A percentile compares a stretch with the other conserved stretches of the same genome.
Evolutionary conservation across 768 basidiomycete species (phyloP).

Genomic region (Tubosaeta brunneosetosa): DNA sequence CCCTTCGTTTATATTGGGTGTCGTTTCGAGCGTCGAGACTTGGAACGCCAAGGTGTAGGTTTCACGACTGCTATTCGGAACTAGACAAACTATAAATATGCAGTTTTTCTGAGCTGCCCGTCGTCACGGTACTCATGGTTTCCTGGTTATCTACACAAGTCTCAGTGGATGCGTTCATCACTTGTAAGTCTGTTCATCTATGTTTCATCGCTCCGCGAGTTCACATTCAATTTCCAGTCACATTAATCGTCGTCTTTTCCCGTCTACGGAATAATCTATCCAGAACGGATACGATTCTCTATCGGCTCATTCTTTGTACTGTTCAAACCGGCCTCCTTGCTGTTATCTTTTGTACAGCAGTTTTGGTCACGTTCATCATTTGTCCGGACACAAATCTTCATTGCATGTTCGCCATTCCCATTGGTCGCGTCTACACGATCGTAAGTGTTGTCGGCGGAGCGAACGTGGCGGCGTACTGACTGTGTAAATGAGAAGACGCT

Average conservation of each 20-base stretch:
- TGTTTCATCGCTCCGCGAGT: background rate
- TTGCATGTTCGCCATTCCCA: conserved; percentile 35
- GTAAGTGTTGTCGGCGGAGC: conserved; percentile 23
- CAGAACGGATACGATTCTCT: conserved; percentile 49
- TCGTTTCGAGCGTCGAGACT: conserved; percentile 41
- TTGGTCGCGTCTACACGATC: conserved; percentile 42
- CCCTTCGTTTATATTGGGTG: conserved; percentile 40
- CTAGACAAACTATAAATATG: background rate
- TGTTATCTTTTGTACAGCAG: conserved; percentile 45
- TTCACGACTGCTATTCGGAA: background rate
- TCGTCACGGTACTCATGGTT: conserved; percentile 37
- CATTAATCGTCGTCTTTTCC: conserved; percentile 26
- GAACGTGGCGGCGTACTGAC: background rate
- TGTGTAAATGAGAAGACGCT: background rate
- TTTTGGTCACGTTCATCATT: conserved; percentile 37
- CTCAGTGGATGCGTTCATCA: conserved; percentile 38
- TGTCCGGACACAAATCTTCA: conserved; percentile 32
- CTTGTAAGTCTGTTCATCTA: conserved; percentile 27
- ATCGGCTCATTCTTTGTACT: conserved; percentile 49
- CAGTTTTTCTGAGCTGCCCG: conserved; percentile 40
- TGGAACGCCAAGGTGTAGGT: conserved; percentile 41
- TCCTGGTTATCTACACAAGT: conserved; percentile 47
- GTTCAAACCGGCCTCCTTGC: conserved; percentile 51
- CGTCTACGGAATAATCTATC: conserved; percentile 45
- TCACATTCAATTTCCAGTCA: conserved; percentile 13